Conservation (phyloP, 345 rosid species). For the Raphanus sativus region DNA sequence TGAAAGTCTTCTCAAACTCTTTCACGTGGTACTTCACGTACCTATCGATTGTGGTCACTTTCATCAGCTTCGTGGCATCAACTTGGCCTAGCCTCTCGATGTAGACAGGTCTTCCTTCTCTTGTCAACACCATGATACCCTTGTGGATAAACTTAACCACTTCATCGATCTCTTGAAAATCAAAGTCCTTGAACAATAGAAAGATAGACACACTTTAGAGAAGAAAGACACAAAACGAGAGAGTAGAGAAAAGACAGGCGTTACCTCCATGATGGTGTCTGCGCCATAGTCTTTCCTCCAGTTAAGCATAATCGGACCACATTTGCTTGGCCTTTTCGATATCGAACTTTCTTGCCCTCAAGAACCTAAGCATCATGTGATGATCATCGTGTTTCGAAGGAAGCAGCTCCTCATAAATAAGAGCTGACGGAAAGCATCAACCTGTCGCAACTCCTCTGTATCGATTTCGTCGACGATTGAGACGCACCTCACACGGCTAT, state of each 20-base stretch:
- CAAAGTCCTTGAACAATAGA: constrained; percentile 92
- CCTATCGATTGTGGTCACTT: constrained; percentile 78
- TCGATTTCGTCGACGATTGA: constrained; percentile 60
- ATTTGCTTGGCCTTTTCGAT: constrained; percentile 81
- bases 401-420: constrained; percentile 72
- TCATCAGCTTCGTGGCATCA: constrained; percentile 75
- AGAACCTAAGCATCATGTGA: constrained; percentile 83
- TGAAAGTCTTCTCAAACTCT: constrained; percentile 84
- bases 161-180: constrained; percentile 67
- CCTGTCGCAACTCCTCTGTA: constrained; percentile 76
- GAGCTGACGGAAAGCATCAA: constrained; percentile 87
- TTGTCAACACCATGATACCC: constrained; percentile 93
- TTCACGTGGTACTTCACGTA: constrained; percentile 78
- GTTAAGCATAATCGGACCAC: constrained; percentile 85
- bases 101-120: constrained; percentile 80
- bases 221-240: not conserved
- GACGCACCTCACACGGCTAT: constrained; percentile 66
- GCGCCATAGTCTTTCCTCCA: constrained; percentile 85
- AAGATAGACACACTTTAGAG: not conserved
- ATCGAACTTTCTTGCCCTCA: constrained; percentile 86
- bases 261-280: constrained; percentile 73
- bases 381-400: constrained; percentile 78
- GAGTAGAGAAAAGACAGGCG: not conserved
- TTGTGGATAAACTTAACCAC: constrained; percentile 82
- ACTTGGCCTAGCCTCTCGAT: constrained; percentile 83